These are phyloP conservation scores for Pestalotiopsis sp. DNA, from an alignment of 2,329 filamentous ascomycete species.

Conservation along the genomic window DNA sequence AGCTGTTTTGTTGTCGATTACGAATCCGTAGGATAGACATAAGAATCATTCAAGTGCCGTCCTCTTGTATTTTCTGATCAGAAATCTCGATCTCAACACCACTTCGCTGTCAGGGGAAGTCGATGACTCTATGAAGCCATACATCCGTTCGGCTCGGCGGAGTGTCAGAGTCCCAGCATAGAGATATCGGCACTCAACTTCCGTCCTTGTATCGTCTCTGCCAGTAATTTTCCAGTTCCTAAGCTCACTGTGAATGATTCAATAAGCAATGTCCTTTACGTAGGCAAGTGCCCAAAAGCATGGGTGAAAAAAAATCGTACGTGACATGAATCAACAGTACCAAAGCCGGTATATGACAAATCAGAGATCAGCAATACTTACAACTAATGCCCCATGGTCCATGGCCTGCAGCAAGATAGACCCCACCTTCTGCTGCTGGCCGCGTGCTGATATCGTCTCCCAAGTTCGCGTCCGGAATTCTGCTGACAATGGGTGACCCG, in stretches of 20 bases:
- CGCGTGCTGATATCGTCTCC: constrained; percentile 48
- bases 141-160: background rate
- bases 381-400: constrained; percentile 73
- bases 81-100: background rate
- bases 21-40: constrained; percentile 6
- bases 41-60: background rate
- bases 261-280: background rate
- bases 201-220: constrained; percentile 68
- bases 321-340: too few species aligned
- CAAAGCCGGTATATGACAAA: too few species aligned
- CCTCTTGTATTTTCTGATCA: background rate
- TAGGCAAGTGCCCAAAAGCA: too few species aligned
- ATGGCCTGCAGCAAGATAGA: constrained; percentile 73
- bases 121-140: background rate
- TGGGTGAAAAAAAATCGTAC: background rate
- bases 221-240: constrained; percentile 71
- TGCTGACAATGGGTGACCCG: constrained; percentile 65
- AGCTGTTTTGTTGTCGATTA: background rate
- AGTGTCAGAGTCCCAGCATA: constrained; percentile 40
- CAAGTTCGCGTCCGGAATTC: constrained; percentile 58
- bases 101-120: background rate
- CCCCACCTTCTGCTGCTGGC: constrained; percentile 54
- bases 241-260: constrained; percentile 44
- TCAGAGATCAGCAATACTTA: background rate
- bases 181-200: constrained; percentile 62